Percentiles rank a stretch among this genome's conserved stretches.
Conservation (phyloP, 345 rosid genomes). For the Acer saccharum region DNA sequence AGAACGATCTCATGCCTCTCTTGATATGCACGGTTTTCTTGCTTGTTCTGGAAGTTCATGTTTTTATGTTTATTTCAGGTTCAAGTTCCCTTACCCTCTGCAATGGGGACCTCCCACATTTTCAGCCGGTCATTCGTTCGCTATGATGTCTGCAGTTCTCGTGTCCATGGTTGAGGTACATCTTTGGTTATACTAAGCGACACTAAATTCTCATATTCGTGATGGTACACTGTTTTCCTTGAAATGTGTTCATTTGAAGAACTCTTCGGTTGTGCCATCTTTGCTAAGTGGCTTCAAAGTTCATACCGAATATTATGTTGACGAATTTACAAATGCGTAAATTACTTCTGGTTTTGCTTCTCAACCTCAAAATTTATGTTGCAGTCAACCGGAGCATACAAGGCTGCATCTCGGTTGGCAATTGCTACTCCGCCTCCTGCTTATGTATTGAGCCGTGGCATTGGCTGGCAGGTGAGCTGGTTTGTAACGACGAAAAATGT, state of each 20-base stretch:
- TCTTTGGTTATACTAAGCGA: background rate
- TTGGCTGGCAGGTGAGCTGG: constrained; percentile 91
- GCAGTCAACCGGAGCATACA: constrained; percentile 94
- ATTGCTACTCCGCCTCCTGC: constrained; percentile 99
- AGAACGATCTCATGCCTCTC: background rate
- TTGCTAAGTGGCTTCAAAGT: no score
- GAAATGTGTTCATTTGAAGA: background rate
- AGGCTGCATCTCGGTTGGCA: constrained; percentile 94
- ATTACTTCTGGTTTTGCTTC: constrained; percentile 9
- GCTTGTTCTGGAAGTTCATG: constrained; percentile 12
- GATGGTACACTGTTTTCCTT: background rate
- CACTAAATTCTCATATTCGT: no score
- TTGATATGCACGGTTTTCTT: background rate
- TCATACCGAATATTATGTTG: background rate
- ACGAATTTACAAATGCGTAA: background rate
- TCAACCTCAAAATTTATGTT: constrained; percentile 17
- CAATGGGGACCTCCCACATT: constrained; percentile 99
- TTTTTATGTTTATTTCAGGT: constrained; percentile 50
- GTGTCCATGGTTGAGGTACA: constrained; percentile 95
- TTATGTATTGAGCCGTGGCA: constrained; percentile 90
- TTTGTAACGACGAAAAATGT: background rate
- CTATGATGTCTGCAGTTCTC: constrained; percentile 93
- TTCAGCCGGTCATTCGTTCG: constrained; percentile 90
- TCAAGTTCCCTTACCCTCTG: constrained; percentile 91
- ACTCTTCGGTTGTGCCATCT: background rate